Percentiles rank a stretch among this genome's conserved stretches.
Conservation (phyloP, 225 moss, liverwort and hornwort species). For the Asterella californica region DNA sequence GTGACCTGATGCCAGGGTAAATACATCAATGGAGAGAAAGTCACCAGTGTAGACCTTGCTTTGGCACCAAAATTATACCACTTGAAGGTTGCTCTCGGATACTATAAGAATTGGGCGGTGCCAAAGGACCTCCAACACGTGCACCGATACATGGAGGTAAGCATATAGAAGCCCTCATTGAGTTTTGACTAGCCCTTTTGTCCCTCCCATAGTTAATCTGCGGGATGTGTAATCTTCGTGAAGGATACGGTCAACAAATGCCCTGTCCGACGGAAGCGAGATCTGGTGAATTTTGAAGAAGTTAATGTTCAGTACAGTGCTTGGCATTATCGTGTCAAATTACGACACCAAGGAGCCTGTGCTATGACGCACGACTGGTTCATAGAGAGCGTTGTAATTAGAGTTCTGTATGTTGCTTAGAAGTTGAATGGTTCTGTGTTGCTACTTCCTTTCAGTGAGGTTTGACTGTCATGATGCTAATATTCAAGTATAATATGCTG, state of each 20-base stretch:
- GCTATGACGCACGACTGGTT: no score
- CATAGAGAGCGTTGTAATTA: no score
- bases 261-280: no score
- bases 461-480: background rate
- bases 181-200: background rate
- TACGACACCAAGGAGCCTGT: no score
- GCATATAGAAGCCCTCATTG: background rate
- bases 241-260: background rate
- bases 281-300: no score
- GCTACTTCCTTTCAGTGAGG: background rate
- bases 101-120: slow-evolving; percentile 86
- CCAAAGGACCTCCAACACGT: slow-evolving; percentile 54
- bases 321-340: background rate
- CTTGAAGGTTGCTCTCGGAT: slow-evolving; percentile 65
- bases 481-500: background rate
- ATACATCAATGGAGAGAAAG: slow-evolving; percentile 74
- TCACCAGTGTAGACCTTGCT: slow-evolving; percentile 69
- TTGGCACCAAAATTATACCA: slow-evolving; percentile 89
- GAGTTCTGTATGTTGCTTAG: no score
- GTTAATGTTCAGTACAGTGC: no score
- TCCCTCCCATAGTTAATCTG: background rate
- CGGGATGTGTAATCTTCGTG: background rate
- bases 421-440: background rate
- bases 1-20: slow-evolving; percentile 44
- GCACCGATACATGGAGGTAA: slow-evolving; percentile 67